phyloP scores from a whole-genome alignment of 805 yeast species.

The Starmerella khaoyaiensis region DNA sequence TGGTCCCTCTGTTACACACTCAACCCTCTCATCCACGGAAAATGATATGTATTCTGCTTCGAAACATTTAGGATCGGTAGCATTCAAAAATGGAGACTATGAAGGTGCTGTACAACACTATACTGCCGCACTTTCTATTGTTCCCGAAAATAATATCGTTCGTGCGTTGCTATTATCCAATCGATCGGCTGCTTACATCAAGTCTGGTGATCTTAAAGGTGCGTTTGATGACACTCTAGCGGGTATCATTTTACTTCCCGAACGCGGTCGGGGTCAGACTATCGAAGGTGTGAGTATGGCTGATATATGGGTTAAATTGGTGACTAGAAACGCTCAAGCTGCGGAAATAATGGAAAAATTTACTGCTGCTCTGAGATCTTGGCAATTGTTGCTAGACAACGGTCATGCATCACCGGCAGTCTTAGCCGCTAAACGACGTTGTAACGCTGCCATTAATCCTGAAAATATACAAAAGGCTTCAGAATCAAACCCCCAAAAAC shows the following conservation, averaged over 20 bases:
- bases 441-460: conserved; percentile 53
- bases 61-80: conserved; percentile 40
- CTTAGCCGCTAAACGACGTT: conserved; percentile 74
- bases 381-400: conserved; percentile 48
- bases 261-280: conserved; percentile 22
- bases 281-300: conserved; percentile 43
- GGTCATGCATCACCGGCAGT: conserved; percentile 53
- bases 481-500: conserved; percentile 21
- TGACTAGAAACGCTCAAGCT: conserved; percentile 66
- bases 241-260: conserved; percentile 34
- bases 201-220: conserved; percentile 53
- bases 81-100: conserved; percentile 76
- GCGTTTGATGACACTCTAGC: conserved; percentile 37
- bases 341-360: conserved; percentile 66
- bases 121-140: conserved; percentile 38
- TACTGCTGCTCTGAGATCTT: conserved; percentile 47
- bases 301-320: conserved; percentile 62
- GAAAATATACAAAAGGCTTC: conserved; percentile 27
- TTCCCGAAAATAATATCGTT: conserved; percentile 54
- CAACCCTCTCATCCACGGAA: conserved; percentile 22
- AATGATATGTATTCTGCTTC: conserved; percentile 24
- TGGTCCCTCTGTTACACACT: conserved; percentile 11
- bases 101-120: conserved; percentile 49
- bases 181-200: conserved; percentile 51
- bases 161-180: conserved; percentile 63